A percentile compares a stretch with the other conserved stretches of the same genome.
Conservation (phyloP, 495 filamentous ascomycete genomes). For the Letharia columbiana region DNA sequence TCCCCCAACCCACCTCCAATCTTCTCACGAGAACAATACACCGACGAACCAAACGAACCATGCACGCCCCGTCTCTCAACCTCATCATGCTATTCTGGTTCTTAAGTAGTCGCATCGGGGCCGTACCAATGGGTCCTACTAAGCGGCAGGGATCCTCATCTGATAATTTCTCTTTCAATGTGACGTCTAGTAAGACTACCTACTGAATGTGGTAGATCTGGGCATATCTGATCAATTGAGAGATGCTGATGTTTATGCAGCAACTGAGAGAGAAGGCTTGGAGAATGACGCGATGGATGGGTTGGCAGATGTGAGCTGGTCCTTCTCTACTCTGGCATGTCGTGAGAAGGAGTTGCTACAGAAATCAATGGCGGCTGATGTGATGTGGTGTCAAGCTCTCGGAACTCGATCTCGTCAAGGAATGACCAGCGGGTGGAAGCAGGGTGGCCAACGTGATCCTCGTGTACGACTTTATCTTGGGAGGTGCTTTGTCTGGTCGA, state of each 20-base stretch:
- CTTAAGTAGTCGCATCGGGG: neutral
- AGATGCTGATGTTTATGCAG: neutral
- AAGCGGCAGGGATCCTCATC: neutral
- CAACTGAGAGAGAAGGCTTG: neutral
- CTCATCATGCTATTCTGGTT: neutral
- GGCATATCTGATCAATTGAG: neutral
- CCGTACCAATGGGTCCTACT: neutral
- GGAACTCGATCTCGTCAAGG: neutral
- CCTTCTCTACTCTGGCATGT: neutral
- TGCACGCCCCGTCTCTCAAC: neutral
- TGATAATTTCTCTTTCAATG: neutral
- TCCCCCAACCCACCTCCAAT: neutral
- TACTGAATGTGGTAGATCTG: neutral
- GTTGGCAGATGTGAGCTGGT: neutral
- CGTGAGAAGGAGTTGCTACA: neutral
- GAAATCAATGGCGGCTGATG: neutral
- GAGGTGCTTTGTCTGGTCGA: no score
- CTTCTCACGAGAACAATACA: neutral
- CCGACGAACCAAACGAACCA: neutral
- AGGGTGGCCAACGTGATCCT: no score
- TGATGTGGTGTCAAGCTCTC: neutral
- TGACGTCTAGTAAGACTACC: neutral
- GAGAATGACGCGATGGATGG: neutral
- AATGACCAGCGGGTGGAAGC: neutral
- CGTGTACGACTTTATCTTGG: no score